Conservation (phyloP, 2,329 filamentous ascomycete genomes). For the Seiridium unicorne region DNA sequence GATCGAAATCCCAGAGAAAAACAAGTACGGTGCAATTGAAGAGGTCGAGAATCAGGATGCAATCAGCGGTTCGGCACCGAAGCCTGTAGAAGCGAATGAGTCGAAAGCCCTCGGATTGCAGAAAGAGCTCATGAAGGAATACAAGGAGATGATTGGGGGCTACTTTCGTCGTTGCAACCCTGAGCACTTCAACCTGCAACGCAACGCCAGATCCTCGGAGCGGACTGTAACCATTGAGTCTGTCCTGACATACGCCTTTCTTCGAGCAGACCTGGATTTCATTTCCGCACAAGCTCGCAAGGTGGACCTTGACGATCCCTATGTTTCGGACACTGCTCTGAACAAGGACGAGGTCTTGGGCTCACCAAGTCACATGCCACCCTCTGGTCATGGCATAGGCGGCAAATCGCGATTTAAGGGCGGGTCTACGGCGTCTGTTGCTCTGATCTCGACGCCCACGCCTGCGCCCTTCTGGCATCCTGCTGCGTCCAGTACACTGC, state of each 20-base stretch:
- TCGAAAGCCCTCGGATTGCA: constrained; percentile 68
- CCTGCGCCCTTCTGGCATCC: constrained; percentile 96
- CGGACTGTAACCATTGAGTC: constrained; percentile 65
- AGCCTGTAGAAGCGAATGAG: constrained; percentile 50
- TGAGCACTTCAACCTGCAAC: constrained; percentile 60
- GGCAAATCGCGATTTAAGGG: constrained; percentile 81
- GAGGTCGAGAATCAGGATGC: constrained; percentile 34
- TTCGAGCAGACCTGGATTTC: constrained; percentile 93
- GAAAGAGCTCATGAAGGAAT: constrained; percentile 68
- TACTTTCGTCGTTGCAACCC: constrained; percentile 93
- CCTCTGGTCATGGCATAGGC: constrained; percentile 64
- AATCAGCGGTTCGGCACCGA: constrained; percentile 38
- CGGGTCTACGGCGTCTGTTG: constrained; percentile 87
- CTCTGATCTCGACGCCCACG: constrained; percentile 87
- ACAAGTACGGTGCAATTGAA: constrained; percentile 29
- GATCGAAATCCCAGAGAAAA: constrained; percentile 32
- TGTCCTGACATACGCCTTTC: constrained; percentile 86
- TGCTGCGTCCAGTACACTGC: constrained; percentile 74
- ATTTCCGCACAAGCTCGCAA: constrained; percentile 85
- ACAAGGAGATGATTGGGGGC: constrained; percentile 83
- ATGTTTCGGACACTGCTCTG: constrained; percentile 71
- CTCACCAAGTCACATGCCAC: constrained; percentile 48
- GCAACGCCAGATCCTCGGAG: constrained; percentile 30
- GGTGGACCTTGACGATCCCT: constrained; percentile 68
- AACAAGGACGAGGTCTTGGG: constrained; percentile 85